Base-by-base conservation (phyloP, 2,329 filamentous ascomycete species). In the Ceratocystis huliohia region DNA sequence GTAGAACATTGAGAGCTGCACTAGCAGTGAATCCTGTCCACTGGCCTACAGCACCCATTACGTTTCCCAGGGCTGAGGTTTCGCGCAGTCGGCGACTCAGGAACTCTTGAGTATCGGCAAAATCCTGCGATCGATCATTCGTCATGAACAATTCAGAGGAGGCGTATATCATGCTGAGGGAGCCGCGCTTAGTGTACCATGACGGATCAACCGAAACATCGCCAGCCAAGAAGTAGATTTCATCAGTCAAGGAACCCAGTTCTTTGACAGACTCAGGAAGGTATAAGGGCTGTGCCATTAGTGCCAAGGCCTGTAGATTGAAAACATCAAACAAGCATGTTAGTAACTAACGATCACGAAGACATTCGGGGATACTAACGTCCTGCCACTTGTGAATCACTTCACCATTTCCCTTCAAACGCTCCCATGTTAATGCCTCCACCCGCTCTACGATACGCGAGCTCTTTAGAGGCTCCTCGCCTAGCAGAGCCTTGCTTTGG, bases 121-220 rank as follows among this genome's bases (percentile, higher is more conserved):
- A 94, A n/a, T 83, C 84, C 0, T 81, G 77, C 3, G 87, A 91
- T 68, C 79, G 81, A 75, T 97, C 94, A 68, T 88, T 91, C 25
- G 91, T 96, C 91, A 97, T 96, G 77, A 92, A 96, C 4, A 96
- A 79, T 76, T 99, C 94, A 66, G 87, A 83, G 44, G 86, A 84
- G 64, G 90, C 90, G 71, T 85, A 85, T 53, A 83, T 78, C 70
- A 81, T 76, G 44, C 82, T 82, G 8, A 85, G 75, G 22, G 79
- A 80, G 2, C 78, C 82, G 62, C 83, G 81, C 73, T 84, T 84
- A 66, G 81, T 79, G 72, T 99, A 99, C 94, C 94, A 99, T 3
- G 85, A 87, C 3, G 84, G 83, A 75, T 97, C 92, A 68, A 96
- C 89, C 25, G 86, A 83, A 25, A 78, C 80, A 75, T 97, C 94